phyloP scores from a whole-genome alignment of 2,329 filamentous ascomycete genomes.

The Chaetomiaceae sp. region DNA sequence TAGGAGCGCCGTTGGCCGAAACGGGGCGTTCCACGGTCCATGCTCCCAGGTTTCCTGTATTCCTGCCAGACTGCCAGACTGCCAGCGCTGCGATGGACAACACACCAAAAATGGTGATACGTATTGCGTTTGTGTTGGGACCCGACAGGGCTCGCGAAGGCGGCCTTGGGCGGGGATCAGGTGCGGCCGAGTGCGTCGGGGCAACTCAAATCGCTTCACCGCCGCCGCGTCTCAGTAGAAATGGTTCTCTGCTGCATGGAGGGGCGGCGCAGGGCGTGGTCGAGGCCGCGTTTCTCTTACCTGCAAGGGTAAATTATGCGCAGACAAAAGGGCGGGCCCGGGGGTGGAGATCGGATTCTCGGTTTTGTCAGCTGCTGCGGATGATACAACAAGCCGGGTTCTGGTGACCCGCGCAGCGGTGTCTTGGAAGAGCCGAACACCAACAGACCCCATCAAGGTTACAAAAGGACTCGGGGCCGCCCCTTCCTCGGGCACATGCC shows the following conservation, averaged over 20 bases:
- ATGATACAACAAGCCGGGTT: constrained; percentile 26
- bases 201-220: constrained; percentile 21
- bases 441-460: constrained; percentile 26
- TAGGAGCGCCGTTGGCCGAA: constrained; percentile 11
- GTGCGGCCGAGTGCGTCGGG: constrained; percentile 17
- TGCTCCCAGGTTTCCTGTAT: neutral
- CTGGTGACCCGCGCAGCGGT: constrained; percentile 27
- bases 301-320: constrained; percentile 18
- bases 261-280: constrained; percentile 20
- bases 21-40: neutral
- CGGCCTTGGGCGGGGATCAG: constrained; percentile 17
- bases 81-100: neutral
- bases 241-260: constrained; percentile 6
- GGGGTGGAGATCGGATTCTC: constrained; percentile 24
- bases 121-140: constrained; percentile 11
- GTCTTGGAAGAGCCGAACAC: constrained; percentile 25
- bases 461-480: constrained; percentile 25
- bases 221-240: constrained; percentile 21
- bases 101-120: constrained; percentile 12
- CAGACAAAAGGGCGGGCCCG: constrained; percentile 5
- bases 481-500: constrained; percentile 14
- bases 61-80: neutral
- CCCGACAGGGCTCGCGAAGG: constrained; percentile 10
- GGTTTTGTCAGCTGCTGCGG: constrained; percentile 29
- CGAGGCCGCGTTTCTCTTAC: constrained; percentile 19